Percentiles rank a stretch among this genome's conserved stretches.
Conservation (phyloP, 148 eudicot genomes). For the Heliamphora exappendiculata region DNA sequence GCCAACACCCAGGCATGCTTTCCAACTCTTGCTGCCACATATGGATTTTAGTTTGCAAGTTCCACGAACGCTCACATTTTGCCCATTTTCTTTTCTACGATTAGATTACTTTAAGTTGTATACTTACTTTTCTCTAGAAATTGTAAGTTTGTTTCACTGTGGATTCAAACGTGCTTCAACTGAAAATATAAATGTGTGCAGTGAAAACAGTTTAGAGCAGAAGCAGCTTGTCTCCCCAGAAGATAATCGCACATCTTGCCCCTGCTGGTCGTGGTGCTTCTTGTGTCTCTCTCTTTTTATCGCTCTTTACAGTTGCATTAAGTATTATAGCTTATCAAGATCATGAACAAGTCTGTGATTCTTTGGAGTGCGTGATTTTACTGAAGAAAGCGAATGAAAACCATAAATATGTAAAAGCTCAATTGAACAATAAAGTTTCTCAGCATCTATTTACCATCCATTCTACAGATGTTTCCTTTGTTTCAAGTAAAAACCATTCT, state of each 20-base stretch:
- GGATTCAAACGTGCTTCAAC: background rate
- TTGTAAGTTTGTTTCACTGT: background rate
- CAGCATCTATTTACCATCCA: background rate
- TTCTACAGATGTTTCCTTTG: background rate
- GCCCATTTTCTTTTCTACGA: background rate
- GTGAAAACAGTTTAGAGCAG: background rate
- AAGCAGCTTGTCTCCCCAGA: conserved; percentile 2
- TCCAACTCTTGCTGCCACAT: background rate
- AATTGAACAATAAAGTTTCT: background rate
- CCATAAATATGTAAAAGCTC: background rate
- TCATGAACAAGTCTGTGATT: background rate
- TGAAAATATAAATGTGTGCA: conserved; percentile 9
- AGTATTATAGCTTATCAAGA: conserved; percentile 14
- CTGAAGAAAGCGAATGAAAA: background rate
- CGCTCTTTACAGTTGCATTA: conserved; percentile 18
- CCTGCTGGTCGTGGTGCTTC: conserved; percentile 8
- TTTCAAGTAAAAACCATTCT: background rate
- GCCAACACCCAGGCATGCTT: conserved; percentile 4
- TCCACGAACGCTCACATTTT: too few species aligned
- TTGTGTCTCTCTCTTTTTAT: conserved; percentile 19
- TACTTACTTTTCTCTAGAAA: background rate
- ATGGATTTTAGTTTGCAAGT: background rate
- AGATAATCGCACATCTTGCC: background rate
- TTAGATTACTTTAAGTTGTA: background rate
- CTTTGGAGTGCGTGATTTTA: background rate